Evolutionary conservation across 192 early-diverging fungal species (phyloP), one percentile per base, ranked within the genome.

Genomic region (Phycomyces nitens): DNA sequence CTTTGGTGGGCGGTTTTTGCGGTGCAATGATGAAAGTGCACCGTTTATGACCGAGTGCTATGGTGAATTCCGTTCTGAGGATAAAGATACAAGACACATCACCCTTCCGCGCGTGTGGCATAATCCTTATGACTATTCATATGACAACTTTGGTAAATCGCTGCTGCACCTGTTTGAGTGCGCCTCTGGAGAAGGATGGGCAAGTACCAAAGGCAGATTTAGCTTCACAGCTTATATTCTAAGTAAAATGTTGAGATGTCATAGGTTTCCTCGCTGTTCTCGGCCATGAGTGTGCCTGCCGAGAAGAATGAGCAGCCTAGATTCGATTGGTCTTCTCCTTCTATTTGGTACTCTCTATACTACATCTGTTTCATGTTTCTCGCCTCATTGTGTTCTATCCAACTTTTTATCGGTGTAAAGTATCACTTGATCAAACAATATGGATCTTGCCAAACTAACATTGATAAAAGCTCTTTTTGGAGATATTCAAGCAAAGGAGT

Each of bases 391-490:
- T 70, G 62, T 34, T 52, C 62, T 11, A 53, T 70, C 21, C 68
- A 70, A n/a, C 16, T 70, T 5, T 70, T 70, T 29, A 70, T 70
- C 41, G 68, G 68, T 53, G 68, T 70, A 70, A 62, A 62, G 10
- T 54, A 24, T 41, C 1, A 26, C 5, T 29, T 57, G 11, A 20
- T 26, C 38, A 10, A 29, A 12, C n/a, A n/a, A n/a, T n/a, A n/a
- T n/a, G n/a, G n/a, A n/a, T n/a, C n/a, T n/a, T n/a, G n/a, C n/a
- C n/a, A n/a, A n/a, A n/a, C n/a, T n/a, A n/a, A n/a, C n/a, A n/a
- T n/a, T n/a, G n/a, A n/a, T n/a, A n/a, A n/a, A n/a, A n/a, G n/a
- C n/a, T 70, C 14, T 58, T 70, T 40, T 40, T 70, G 27, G 68
- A 70, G 38, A 58, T 52, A 21, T 70, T 70, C 47, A 70, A 70